A percentile compares a stretch with the other conserved stretches of the same genome.
Conservation (phyloP, 2,329 filamentous ascomycete genomes). For the Zalaria obscura region DNA sequence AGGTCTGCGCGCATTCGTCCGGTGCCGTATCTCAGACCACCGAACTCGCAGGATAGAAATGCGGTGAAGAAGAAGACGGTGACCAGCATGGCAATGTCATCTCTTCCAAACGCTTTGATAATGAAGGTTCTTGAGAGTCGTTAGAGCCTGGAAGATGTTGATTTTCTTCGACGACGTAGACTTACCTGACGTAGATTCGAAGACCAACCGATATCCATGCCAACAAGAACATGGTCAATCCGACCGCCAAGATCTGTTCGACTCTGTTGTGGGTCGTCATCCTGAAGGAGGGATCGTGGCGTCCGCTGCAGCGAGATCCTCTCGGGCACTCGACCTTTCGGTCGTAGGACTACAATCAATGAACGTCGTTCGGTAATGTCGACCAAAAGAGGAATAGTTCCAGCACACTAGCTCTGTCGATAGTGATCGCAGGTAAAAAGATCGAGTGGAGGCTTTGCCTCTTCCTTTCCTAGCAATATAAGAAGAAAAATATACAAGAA, state of each 20-base stretch:
- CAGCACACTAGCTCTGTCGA: neutral
- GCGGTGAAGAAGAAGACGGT: constrained; percentile 17
- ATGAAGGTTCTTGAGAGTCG: neutral
- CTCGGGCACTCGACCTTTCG: neutral
- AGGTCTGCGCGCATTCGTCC: constrained; percentile 13
- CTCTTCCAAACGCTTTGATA: constrained; percentile 14
- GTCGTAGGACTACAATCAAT: neutral
- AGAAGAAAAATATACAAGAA: neutral
- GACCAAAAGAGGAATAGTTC: neutral
- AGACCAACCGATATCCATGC: constrained; percentile 23
- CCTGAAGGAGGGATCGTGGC: neutral
- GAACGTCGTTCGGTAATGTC: neutral
- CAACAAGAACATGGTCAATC: constrained; percentile 23
- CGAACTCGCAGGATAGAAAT: constrained; percentile 19
- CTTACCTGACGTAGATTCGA: constrained; percentile 19
- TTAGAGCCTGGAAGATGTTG: neutral
- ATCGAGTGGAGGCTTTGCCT: no score
- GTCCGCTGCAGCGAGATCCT: no score
- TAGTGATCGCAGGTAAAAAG: neutral
- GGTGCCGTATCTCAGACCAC: constrained; percentile 17
- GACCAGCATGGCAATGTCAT: constrained; percentile 21
- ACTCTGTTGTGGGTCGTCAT: constrained; percentile 2
- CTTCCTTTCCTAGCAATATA: neutral
- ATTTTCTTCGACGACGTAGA: neutral
- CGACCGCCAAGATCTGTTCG: constrained; percentile 9